Evolutionary conservation across 345 rosid species (phyloP), one percentile per base, ranked within the genome.

Genomic region (Ceriops zippeliana): DNA sequence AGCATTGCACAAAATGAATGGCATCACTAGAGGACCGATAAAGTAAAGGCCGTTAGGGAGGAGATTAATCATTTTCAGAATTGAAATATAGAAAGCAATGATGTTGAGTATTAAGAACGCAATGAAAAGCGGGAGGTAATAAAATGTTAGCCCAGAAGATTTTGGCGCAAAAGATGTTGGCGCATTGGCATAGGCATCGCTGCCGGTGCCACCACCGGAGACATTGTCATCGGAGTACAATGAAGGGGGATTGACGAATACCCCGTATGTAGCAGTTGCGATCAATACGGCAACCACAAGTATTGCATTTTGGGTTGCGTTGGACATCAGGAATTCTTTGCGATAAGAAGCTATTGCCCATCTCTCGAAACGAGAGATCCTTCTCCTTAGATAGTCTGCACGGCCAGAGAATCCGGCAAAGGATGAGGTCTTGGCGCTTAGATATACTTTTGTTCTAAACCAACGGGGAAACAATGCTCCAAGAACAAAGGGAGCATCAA

Each of bases 251-350:
- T 0, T 54, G 24, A 54, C 16, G 24, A 54, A 5, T n/a, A 16
- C 58, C 15, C 22, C 6, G 28, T 21, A 83, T 1, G 80, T 77
- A 10, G 82, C 68, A 22, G 82, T 80, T 47, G 81, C 53, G 7
- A 80, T 77, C 20, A 83, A 54, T 52, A 75, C 21, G 31, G 72
- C 72, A 32, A 72, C 81, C 20, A 77, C 76, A 42, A 80, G 72
- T 47, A 83, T 52, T 1, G 69, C 68, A 53, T 65, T 83, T 57
- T 56, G 69, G 42, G n/a, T 72, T n/a, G 67, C 70, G 32, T 64
- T 51, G 21, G 86, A 62, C 26, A 76, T 37, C 27, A 37, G 28
- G 28, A 54, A 8, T 13, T 54, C 9, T 22, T 8, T 28, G 5
- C 28, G 28, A 26, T 3, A 54, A 0, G 28, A 21, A 26, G 28